Evolutionary conservation across 2,329 filamentous ascomycete species (phyloP).

Genomic region (Monosporascus sp.): DNA sequence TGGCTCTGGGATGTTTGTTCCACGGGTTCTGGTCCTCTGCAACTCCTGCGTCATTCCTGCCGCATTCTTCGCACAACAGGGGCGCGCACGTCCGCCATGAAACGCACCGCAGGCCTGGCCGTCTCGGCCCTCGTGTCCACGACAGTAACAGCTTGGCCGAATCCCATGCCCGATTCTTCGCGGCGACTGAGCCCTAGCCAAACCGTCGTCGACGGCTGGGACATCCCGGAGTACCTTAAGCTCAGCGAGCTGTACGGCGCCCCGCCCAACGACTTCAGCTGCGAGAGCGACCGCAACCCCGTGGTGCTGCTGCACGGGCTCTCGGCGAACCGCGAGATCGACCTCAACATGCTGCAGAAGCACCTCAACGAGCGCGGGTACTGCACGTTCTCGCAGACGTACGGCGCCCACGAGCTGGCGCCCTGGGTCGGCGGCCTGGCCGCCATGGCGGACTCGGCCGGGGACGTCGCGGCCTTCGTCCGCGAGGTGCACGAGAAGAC

Average conservation of each 20-base stretch:
- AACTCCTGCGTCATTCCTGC: no score
- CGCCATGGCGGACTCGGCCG: conserved; percentile 31
- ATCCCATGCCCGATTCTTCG: not conserved
- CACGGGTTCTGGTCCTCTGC: no score
- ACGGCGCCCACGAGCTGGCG: conserved; percentile 32
- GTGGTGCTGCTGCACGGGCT: conserved; percentile 43
- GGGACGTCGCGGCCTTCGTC: conserved; percentile 34
- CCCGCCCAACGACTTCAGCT: conserved; percentile 20
- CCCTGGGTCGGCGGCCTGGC: conserved; percentile 32
- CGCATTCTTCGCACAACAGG: not conserved
- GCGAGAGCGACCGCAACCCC: conserved; percentile 25
- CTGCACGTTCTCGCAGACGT: conserved; percentile 36
- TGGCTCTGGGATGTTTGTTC: no score
- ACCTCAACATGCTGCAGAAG: conserved; percentile 21
- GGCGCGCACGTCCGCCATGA: not conserved
- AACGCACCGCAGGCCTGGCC: not conserved
- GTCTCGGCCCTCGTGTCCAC: not conserved
- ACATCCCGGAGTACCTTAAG: conserved; percentile 12
- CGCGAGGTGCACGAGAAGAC: conserved; percentile 28
- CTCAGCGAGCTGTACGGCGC: conserved; percentile 17
- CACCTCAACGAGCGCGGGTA: conserved; percentile 27
- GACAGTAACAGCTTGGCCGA: not conserved
- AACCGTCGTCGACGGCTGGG: not conserved
- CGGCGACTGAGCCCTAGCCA: not conserved
- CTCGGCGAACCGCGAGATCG: conserved; percentile 15